A percentile compares a stretch with the other conserved stretches of the same genome.
These are phyloP conservation scores for Exophiala mesophila DNA, from an alignment of 2,329 filamentous ascomycete species.

Conservation along the genomic window DNA sequence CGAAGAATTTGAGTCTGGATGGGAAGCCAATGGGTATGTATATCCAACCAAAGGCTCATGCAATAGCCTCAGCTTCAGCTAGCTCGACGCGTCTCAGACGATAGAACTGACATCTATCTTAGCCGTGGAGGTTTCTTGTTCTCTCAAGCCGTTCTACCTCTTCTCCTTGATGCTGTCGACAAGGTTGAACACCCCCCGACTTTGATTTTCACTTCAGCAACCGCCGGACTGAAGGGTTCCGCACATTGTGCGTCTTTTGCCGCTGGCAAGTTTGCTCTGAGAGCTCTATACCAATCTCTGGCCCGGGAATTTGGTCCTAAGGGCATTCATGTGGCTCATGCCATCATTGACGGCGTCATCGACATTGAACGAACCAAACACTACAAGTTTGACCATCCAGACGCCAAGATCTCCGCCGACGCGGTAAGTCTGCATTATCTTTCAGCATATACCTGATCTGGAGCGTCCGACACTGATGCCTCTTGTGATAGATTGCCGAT, in stretches of 20 bases:
- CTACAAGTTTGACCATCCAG: constrained; percentile 51
- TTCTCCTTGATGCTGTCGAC: constrained; percentile 59
- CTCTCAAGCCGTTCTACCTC: constrained; percentile 64
- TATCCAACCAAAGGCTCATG: too few species aligned
- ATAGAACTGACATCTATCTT: not conserved
- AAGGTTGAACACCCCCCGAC: constrained; percentile 63
- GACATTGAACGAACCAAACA: constrained; percentile 68
- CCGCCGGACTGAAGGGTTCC: constrained; percentile 69
- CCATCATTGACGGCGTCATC: constrained; percentile 79
- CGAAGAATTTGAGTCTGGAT: constrained; percentile 51
- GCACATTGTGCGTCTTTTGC: constrained; percentile 68
- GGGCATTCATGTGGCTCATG: constrained; percentile 78
- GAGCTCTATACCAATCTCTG: constrained; percentile 68
- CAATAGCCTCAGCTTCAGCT: too few species aligned
- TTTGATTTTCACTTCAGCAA: constrained; percentile 81
- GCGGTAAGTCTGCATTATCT: constrained; percentile 63
- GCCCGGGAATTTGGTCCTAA: constrained; percentile 79
- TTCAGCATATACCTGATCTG: too few species aligned
- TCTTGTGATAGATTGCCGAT: constrained; percentile 74
- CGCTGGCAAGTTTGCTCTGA: constrained; percentile 71
- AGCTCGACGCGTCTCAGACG: not conserved
- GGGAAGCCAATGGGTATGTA: constrained; percentile 48
- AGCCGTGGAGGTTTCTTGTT: constrained; percentile 67
- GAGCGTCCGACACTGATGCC: too few species aligned
- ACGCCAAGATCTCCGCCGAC: constrained; percentile 68